These are phyloP conservation scores for Cladosporium sp. DNA, from an alignment of 2,329 filamentous ascomycete genomes.

Conservation along the genomic window DNA sequence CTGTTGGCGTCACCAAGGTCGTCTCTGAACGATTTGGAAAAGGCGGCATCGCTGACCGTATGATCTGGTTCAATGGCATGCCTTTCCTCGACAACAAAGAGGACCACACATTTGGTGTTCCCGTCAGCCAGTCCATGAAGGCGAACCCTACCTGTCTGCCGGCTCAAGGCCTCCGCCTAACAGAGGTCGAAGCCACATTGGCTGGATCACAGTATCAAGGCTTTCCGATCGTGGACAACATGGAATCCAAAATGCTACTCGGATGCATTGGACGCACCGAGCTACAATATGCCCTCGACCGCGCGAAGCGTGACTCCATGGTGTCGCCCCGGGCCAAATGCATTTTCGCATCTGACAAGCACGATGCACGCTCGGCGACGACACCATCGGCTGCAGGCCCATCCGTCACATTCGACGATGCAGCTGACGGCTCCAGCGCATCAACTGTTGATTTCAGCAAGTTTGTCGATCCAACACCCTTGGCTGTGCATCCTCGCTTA, in stretches of 20 bases:
- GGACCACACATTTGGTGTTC: conserved; percentile 93
- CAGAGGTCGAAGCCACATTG: conserved; percentile 74
- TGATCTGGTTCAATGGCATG: conserved; percentile 99
- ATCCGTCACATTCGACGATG: conserved; percentile 59
- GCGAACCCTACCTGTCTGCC: conserved; percentile 72
- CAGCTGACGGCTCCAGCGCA: conserved; percentile 56
- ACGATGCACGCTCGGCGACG: conserved; percentile 26
- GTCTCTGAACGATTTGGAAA: conserved; percentile 90
- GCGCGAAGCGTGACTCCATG: conserved; percentile 67
- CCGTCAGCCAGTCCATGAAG: conserved; percentile 82
- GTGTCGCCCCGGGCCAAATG: conserved; percentile 71
- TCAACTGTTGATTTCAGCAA: conserved; percentile 74
- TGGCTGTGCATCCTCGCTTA: conserved; percentile 86
- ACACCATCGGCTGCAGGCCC: conserved; percentile 38
- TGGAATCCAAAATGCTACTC: conserved; percentile 67
- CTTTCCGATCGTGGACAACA: conserved; percentile 84
- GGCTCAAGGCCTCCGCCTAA: conserved; percentile 69
- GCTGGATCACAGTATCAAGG: conserved; percentile 82
- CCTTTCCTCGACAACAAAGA: conserved; percentile 97
- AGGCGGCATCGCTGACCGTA: conserved; percentile 92
- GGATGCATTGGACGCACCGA: conserved; percentile 94
- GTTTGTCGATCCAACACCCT: conserved; percentile 85
- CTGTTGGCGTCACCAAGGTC: conserved; percentile 93
- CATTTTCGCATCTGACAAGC: conserved; percentile 61
- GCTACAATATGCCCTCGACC: conserved; percentile 83